Base-by-base conservation (phyloP, 2,329 filamentous ascomycete genomes). In the Beauveria varroae region DNA sequence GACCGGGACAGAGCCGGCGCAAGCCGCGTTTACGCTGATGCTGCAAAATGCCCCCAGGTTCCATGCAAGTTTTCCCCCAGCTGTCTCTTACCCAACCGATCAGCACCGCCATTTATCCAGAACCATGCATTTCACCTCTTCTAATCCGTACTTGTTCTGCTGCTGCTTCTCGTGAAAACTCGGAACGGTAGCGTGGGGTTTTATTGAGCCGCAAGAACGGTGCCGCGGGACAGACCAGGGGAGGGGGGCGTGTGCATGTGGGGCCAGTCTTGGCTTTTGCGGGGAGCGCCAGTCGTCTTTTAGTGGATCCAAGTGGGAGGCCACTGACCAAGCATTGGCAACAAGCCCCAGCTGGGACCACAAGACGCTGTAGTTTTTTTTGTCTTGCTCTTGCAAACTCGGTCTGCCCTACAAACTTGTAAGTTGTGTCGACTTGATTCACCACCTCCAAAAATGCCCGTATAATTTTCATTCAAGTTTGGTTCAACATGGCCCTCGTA, bases 391-490 rank as follows among this genome's bases (percentile, higher is more conserved):
- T 10, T 9, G 28, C 10, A 4, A 12, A 34, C 30, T 34, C 10
- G 10, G 30, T 34, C 52, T 24, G 52, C 37, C 24, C 44, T 34
- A 14, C 10, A 14, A 34, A 34, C 53, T 56, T 56, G 53, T 56
- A 56, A 56, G 53, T 56, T 46, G 40, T 14, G 12, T 34, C 30
- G n/a, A n/a, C n/a, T n/a, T n/a, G n/a, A 34, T 14, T 34, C 30
- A 14, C 30, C 14, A 5, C 30, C 53, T 18, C 2, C 16, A 7
- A 56, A 46, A 56, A 34, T 56, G 6, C 26, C 18, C 20, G 40
- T 34, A 47, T 18, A 56, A 56, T 56, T 56, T 56, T 56, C 53
- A n/a, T 56, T 56, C 53, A 56, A 56, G 53, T 56, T 56, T 41
- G 20, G 24, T 2, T 14, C 1, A n/a, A 18, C 4, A n/a, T 8